Evolutionary conservation across 2,329 filamentous ascomycete genomes (phyloP).

Genomic region (Monosporascus sp.): DNA sequence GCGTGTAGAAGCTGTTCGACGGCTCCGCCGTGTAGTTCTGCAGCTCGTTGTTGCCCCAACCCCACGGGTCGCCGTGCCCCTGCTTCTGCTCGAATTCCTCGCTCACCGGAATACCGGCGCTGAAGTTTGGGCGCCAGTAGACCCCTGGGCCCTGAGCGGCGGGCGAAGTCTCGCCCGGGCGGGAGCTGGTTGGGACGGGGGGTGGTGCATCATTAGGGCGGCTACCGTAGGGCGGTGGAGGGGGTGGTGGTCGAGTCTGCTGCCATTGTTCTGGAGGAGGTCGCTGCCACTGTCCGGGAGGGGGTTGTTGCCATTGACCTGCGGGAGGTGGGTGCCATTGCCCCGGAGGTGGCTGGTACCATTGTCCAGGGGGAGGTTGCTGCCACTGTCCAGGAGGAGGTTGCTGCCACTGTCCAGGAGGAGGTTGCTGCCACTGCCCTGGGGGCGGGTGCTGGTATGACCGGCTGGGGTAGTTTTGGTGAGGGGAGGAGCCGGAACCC

Average conservation of each 20-base stretch:
- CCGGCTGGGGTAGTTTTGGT: slow-evolving; percentile 17
- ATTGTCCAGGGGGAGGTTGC: slow-evolving; percentile 7
- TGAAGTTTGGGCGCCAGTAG: slow-evolving; percentile 51
- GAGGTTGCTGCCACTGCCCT: slow-evolving; percentile 10
- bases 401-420: slow-evolving; percentile 9
- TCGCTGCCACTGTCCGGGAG: slow-evolving; percentile 6
- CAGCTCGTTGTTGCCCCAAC: slow-evolving; percentile 58
- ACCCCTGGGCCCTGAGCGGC: slow-evolving; percentile 7
- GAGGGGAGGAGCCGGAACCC: slow-evolving; percentile 5
- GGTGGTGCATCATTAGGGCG: slow-evolving; percentile 12
- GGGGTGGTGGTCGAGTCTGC: slow-evolving; percentile 3
- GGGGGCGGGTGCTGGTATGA: slow-evolving; percentile 4
- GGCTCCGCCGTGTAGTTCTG: slow-evolving; percentile 48
- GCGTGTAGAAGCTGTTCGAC: slow-evolving; percentile 49
- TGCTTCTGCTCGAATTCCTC: slow-evolving; percentile 50
- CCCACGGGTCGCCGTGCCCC: slow-evolving; percentile 46
- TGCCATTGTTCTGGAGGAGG: slow-evolving; percentile 7
- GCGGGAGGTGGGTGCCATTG: slow-evolving; percentile 8
- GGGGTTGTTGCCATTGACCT: slow-evolving; percentile 7
- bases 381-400: slow-evolving; percentile 10
- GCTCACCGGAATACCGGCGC: slow-evolving; percentile 38
- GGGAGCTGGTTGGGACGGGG: slow-evolving; percentile 14
- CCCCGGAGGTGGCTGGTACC: slow-evolving; percentile 9
- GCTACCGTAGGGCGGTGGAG: slow-evolving; percentile 11
- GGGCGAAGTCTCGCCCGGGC: slow-evolving; percentile 5